Conservation (phyloP, 2,329 filamentous ascomycete genomes). For the Cladophialophora exuberans region DNA sequence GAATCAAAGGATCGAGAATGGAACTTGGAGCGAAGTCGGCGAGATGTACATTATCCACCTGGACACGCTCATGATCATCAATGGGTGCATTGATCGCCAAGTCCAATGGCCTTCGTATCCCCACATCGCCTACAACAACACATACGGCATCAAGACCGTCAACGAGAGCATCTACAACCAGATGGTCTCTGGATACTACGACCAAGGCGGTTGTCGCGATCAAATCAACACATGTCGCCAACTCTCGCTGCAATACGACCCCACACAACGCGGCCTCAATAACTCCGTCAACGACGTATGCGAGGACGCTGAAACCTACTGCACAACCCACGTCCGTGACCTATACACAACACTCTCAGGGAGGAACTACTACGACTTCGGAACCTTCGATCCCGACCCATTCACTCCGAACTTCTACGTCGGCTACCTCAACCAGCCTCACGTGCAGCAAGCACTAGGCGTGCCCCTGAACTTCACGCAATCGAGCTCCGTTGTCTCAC, state of each 20-base stretch:
- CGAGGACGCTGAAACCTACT: constrained; percentile 45
- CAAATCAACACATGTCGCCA: constrained; percentile 51
- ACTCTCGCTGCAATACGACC: constrained; percentile 47
- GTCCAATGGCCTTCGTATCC: constrained; percentile 50
- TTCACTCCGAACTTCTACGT: constrained; percentile 52
- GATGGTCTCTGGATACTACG: constrained; percentile 42
- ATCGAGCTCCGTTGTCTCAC: constrained; percentile 47
- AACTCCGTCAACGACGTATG: constrained; percentile 42
- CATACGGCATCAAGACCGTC: constrained; percentile 52
- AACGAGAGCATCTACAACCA: constrained; percentile 46
- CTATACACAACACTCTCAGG: constrained; percentile 36
- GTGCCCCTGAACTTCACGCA: constrained; percentile 59
- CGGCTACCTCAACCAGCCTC: constrained; percentile 56
- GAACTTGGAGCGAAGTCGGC: constrained; percentile 25
- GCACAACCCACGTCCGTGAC: constrained; percentile 40
- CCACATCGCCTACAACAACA: constrained; percentile 54
- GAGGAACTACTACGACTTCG: constrained; percentile 57
- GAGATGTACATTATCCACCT: constrained; percentile 36
- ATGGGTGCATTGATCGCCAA: constrained; percentile 51
- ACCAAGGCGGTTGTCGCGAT: constrained; percentile 50
- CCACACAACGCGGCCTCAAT: constrained; percentile 43
- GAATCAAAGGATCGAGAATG: constrained; percentile 33
- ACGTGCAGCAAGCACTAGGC: constrained; percentile 57
- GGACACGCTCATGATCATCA: constrained; percentile 54
- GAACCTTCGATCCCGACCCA: constrained; percentile 47